Percentiles rank a stretch among this genome's conserved stretches.
phyloP scores from a whole-genome alignment of 148 eudicot species.

The Fallopia convolvulus region DNA sequence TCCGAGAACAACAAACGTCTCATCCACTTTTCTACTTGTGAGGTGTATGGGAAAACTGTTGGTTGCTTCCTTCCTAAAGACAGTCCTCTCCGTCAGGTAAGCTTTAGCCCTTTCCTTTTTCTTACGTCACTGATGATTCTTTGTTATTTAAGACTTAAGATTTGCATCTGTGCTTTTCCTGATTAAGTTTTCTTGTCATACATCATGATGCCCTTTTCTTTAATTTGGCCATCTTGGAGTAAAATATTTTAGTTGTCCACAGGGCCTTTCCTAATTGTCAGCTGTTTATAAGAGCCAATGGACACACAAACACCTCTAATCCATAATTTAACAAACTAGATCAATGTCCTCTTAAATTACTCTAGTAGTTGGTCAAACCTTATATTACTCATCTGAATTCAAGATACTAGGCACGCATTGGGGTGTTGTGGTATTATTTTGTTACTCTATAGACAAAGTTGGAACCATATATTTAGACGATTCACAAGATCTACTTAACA shows the following conservation, averaged over 20 bases:
- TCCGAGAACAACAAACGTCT: constrained; percentile 93
- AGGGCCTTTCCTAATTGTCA: too few relatives aligned
- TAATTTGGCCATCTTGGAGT: not conserved
- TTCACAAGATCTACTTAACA: not conserved
- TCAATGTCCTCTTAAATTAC: too few relatives aligned
- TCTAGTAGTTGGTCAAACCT: too few relatives aligned
- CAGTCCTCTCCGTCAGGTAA: constrained; percentile 78
- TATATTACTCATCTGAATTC: too few relatives aligned
- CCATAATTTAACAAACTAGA: too few relatives aligned
- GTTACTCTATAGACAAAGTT: not conserved
- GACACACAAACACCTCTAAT: too few relatives aligned
- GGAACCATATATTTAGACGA: not conserved
- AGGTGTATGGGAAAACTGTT: constrained; percentile 94
- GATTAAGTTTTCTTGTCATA: not conserved
- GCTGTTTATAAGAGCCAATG: too few relatives aligned
- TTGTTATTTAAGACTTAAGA: not conserved
- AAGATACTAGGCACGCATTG: too few relatives aligned
- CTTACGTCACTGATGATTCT: not conserved
- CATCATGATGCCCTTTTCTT: not conserved
- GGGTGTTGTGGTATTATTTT: too few relatives aligned
- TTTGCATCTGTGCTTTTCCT: not conserved
- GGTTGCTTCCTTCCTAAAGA: constrained; percentile 88
- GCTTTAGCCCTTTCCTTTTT: not conserved
- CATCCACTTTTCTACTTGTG: constrained; percentile 98
- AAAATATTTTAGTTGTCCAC: not conserved